Conservation (phyloP, 306 rosid genomes). For the Fragaria ananassa region DNA sequence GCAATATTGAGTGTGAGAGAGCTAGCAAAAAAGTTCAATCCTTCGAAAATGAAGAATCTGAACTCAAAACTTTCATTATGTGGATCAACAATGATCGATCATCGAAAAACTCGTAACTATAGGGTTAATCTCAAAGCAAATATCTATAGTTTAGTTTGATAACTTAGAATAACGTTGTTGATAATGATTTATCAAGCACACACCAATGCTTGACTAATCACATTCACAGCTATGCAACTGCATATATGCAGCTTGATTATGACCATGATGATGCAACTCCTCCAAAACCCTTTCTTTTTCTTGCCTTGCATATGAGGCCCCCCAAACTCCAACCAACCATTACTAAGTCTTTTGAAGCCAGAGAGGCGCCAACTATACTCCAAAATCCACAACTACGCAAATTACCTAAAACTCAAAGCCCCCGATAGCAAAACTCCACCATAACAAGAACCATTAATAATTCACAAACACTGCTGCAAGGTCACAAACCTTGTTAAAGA, state of each 20-base stretch:
- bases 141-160: background rate
- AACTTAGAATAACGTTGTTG: background rate
- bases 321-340: background rate
- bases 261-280: background rate
- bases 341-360: background rate
- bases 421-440: constrained; percentile 1
- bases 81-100: background rate
- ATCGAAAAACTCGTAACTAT: background rate
- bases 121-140: background rate
- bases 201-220: background rate
- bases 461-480: constrained; percentile 2
- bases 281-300: background rate
- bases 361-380: background rate
- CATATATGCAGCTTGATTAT: background rate
- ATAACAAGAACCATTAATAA: background rate
- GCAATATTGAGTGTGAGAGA: background rate
- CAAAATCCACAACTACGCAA: background rate
- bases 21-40: background rate
- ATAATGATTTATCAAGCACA: background rate
- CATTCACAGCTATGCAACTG: background rate
- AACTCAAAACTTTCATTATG: background rate
- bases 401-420: constrained; percentile 16
- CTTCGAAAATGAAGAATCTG: background rate
- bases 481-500: constrained; percentile 27
- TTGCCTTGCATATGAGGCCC: background rate